These are phyloP conservation scores for Albophoma yamanashiensis DNA, from an alignment of 2,329 filamentous ascomycete genomes.

Conservation along the genomic window DNA sequence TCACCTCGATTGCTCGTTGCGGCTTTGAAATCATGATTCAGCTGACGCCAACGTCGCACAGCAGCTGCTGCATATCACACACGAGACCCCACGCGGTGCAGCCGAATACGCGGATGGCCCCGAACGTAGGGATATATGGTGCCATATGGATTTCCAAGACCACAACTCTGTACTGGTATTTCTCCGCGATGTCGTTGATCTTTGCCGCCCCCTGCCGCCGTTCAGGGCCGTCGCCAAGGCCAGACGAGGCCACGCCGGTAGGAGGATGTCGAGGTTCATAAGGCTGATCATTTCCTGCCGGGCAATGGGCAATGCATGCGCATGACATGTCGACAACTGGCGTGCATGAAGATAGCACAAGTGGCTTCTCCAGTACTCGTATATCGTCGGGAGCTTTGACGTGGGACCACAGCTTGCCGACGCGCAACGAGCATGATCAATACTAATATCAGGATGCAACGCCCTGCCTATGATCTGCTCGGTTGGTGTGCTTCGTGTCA, in stretches of 20 bases:
- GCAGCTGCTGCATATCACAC: background rate
- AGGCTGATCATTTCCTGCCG: background rate
- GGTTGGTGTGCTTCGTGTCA: background rate
- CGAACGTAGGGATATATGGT: background rate
- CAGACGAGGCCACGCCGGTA: background rate
- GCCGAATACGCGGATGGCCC: background rate
- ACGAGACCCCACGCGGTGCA: background rate
- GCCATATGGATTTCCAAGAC: background rate
- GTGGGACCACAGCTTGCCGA: background rate
- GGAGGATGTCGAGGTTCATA: background rate
- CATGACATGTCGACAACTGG: background rate
- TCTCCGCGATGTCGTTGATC: no score
- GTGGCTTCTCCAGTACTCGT: background rate
- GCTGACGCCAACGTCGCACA: background rate
- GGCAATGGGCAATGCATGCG: background rate
- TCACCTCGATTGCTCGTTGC: background rate
- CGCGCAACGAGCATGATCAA: background rate
- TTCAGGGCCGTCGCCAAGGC: background rate
- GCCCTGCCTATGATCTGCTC: background rate
- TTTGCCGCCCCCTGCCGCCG: background rate
- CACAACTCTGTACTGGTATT: background rate
- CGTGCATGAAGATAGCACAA: background rate
- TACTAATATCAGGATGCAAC: background rate
- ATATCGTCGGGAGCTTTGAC: background rate
- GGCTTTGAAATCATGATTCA: background rate